These are phyloP conservation scores for Neurospora sp. DNA, from an alignment of 2,329 filamentous ascomycete species.

Conservation along the genomic window DNA sequence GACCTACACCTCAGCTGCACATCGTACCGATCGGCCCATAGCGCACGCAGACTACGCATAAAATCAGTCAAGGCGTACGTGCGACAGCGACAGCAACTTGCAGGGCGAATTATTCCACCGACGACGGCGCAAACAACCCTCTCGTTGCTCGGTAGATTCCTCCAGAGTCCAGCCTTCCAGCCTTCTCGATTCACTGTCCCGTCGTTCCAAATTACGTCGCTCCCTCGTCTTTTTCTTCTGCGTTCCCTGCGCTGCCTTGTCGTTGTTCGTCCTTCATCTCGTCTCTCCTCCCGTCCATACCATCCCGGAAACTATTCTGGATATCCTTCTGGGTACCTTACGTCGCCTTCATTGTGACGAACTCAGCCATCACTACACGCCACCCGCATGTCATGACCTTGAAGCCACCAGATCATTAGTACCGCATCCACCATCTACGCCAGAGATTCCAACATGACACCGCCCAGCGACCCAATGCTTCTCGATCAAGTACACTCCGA, in stretches of 20 bases:
- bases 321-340: not conserved
- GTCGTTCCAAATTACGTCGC: not conserved
- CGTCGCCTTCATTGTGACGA: not conserved
- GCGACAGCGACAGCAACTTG: not conserved
- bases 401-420: not conserved
- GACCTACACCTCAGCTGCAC: not conserved
- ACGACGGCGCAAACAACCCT: not conserved
- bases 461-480: slow-evolving; percentile 11
- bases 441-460: slow-evolving; percentile 14
- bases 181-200: not conserved
- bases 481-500: slow-evolving; percentile 15
- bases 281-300: not conserved
- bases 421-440: not conserved
- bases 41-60: not conserved
- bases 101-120: not conserved
- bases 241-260: not conserved
- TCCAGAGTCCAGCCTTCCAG: not conserved
- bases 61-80: not conserved
- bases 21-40: not conserved
- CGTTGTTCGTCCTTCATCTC: not conserved
- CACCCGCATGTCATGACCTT: not conserved
- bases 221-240: not conserved
- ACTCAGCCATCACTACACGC: not conserved
- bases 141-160: not conserved
- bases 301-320: not conserved